Conservation (phyloP, 768 basidiomycete genomes). For the Phanerochaete carnosa region DNA sequence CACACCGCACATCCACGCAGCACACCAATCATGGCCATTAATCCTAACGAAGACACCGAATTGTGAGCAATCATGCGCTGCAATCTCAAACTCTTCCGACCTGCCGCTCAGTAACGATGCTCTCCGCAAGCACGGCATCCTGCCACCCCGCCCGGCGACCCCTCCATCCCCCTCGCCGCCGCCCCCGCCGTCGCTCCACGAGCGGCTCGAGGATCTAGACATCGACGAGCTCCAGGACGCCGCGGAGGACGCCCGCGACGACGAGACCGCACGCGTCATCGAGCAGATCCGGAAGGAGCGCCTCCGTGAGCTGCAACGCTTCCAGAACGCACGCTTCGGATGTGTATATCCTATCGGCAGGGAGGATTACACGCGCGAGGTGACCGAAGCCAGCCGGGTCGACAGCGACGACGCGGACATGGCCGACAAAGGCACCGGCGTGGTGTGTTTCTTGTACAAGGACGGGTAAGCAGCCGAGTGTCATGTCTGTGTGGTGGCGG, state of each 20-base stretch:
- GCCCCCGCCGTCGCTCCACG: conserved; percentile 67
- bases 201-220: conserved; percentile 62
- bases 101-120: conserved; percentile 76
- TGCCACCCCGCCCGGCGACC: conserved; percentile 69
- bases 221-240: conserved; percentile 63
- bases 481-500: background rate
- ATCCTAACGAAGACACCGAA: conserved; percentile 92
- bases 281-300: conserved; percentile 63
- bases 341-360: conserved; percentile 83
- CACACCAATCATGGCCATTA: conserved; percentile 50
- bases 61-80: conserved; percentile 56
- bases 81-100: conserved; percentile 7
- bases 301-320: conserved; percentile 56
- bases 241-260: conserved; percentile 70
- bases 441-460: conserved; percentile 93
- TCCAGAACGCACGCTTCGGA: conserved; percentile 72
- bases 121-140: conserved; percentile 87
- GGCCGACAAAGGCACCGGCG: conserved; percentile 76
- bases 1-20: background rate
- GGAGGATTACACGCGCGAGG: conserved; percentile 92
- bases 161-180: conserved; percentile 82
- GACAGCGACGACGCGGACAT: conserved; percentile 60
- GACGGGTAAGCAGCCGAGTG: conserved; percentile 74
- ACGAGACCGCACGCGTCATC: conserved; percentile 73
- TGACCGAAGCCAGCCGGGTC: conserved; percentile 86